Base-by-base conservation (phyloP, 2,329 filamentous ascomycete species). In the Emericellopsis cladophorae region DNA sequence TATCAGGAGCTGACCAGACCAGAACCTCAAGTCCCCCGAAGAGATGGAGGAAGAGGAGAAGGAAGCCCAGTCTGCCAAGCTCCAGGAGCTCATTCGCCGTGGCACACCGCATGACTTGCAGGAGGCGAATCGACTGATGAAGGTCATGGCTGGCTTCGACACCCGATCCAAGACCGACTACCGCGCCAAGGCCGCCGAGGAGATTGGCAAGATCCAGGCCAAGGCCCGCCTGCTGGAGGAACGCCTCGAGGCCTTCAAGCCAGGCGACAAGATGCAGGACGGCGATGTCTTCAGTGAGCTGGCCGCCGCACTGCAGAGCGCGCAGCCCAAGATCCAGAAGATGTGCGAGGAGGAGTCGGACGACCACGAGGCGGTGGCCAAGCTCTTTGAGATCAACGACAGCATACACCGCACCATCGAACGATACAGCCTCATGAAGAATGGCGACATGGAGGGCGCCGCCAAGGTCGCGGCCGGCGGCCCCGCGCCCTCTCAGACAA, bases 341-440 rank as follows among this genome's bases (percentile, higher is more conserved):
- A 98, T 98, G 90, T 96, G 90, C 55, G 90, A 96, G 61, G 92
- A 98, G 61, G 92, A 98, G 56, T 95, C 89, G 10, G 90, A 96
- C 46, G 92, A 98, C 55, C 81, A 88, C 46, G 92, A 95, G 65
- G 92, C 92, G 5, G 92, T 98, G 6, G 85, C 88, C 35, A 95
- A 95, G 62, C 70, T 98, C 10, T 74, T 98, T 42, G 88, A 96
- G 57, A 96, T 98, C 55, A 98, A 98, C 57, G 92, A 98, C 61
- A 95, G 89, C 64, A 98, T 98, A 74, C 86, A 96, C 57, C 79
- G 90, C 46, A 98, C 92, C 1, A 86, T 96, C 42, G 87, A 96
- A 63, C 72, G 92, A 48, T 98, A 96, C 61, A 94, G 87, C 70
- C 67, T 96, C 42, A 80, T 96, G 62, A 98, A 95, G 69, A 93